Conservation (phyloP, 108 stramenopile genomes). For the Bacterosira constricta region DNA sequence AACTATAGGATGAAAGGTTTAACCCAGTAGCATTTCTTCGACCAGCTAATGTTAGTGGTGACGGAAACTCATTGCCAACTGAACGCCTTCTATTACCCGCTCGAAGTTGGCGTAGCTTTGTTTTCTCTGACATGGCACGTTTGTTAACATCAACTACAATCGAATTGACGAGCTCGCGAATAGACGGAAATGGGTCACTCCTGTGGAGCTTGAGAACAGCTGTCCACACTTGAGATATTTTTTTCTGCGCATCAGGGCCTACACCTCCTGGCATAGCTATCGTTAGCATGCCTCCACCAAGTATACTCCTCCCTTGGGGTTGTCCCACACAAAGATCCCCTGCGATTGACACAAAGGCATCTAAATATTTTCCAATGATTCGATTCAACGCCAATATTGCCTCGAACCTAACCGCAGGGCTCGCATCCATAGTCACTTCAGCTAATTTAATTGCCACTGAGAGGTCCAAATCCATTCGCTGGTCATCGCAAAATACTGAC, state of each 20-base stretch:
- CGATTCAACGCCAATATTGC: slow-evolving; percentile 66
- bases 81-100: slow-evolving; percentile 22
- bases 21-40: slow-evolving; percentile 23
- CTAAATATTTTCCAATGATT: slow-evolving; percentile 81
- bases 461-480: slow-evolving; percentile 26
- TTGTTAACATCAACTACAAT: slow-evolving; percentile 83
- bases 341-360: slow-evolving; percentile 77
- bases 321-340: slow-evolving; percentile 45
- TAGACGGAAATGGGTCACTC: slow-evolving; percentile 78
- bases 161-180: slow-evolving; percentile 57
- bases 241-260: slow-evolving; percentile 40
- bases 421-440: slow-evolving; percentile 63
- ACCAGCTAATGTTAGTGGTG: slow-evolving; percentile 3
- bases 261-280: slow-evolving; percentile 59
- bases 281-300: slow-evolving; percentile 17
- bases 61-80: slow-evolving; percentile 2
- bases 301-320: slow-evolving; percentile 21
- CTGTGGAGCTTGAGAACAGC: slow-evolving; percentile 63
- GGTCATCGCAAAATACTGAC: slow-evolving; percentile 23
- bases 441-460: slow-evolving; percentile 11
- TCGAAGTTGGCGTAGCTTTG: slow-evolving; percentile 33
- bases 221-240: slow-evolving; percentile 75
- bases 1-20: slow-evolving; percentile 18
- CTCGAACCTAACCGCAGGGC: slow-evolving; percentile 87
- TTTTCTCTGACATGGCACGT: slow-evolving; percentile 51